These are phyloP conservation scores for Populus hybrid DNA, from an alignment of 441 rosid genomes.

Conservation along the genomic window DNA sequence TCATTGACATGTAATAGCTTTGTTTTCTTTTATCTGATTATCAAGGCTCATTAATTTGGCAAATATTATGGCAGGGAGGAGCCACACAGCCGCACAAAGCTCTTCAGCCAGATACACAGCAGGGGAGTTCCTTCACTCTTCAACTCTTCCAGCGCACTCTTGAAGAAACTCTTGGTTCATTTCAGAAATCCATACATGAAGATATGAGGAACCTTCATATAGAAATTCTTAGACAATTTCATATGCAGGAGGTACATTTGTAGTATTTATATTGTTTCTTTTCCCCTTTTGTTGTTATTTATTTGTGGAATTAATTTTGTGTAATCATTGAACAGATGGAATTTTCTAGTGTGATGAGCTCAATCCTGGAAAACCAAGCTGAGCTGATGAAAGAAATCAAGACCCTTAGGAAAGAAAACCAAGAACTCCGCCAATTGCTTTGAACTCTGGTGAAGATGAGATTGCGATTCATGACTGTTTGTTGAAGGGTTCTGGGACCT, in stretches of 20 bases:
- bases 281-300: not conserved
- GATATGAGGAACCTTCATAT: constrained; percentile 93
- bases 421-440: constrained; percentile 76
- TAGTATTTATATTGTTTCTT: not conserved
- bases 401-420: constrained; percentile 74
- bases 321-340: constrained; percentile 50
- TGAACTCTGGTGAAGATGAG: constrained; percentile 25
- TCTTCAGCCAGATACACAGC: constrained; percentile 59
- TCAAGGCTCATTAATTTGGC: constrained; percentile 16
- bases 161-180: constrained; percentile 77
- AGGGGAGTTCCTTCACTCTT: constrained; percentile 76
- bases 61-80: constrained; percentile 59
- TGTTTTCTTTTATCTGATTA: not conserved
- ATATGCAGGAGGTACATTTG: constrained; percentile 79
- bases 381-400: constrained; percentile 79
- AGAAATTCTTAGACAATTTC: constrained; percentile 88
- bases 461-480: constrained; percentile 10
- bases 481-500: constrained; percentile 10
- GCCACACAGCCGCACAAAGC: constrained; percentile 39
- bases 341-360: constrained; percentile 53
- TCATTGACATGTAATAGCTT: not conserved
- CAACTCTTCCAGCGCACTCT: constrained; percentile 92
- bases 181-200: constrained; percentile 83
- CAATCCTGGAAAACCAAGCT: constrained; percentile 78
- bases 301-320: constrained; percentile 3